A percentile compares a stretch with the other conserved stretches of the same genome.
phyloP scores from a whole-genome alignment of 306 rosid species.

The Coriaria nepalensis region DNA sequence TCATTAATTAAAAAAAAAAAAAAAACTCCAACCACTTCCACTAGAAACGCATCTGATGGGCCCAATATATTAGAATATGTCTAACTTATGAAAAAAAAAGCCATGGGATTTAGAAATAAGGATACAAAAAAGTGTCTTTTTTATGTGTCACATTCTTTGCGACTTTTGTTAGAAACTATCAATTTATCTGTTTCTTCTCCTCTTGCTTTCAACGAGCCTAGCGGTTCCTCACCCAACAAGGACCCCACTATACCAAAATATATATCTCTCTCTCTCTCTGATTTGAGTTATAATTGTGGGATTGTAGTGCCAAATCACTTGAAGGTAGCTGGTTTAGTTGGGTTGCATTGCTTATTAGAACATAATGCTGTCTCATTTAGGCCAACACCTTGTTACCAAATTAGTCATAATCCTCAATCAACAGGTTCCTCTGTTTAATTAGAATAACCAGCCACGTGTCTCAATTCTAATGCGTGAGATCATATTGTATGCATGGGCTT shows the following conservation, averaged over 20 bases:
- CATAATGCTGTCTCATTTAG: conserved; percentile 30
- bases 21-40: background rate
- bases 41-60: background rate
- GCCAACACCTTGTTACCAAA: conserved; percentile 14
- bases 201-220: conserved; percentile 22
- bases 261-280: background rate
- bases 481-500: no score
- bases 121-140: background rate
- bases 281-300: background rate
- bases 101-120: background rate
- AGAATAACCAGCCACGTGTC: no score
- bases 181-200: background rate
- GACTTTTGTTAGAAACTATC: conserved; percentile 13
- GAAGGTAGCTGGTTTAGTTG: conserved; percentile 30
- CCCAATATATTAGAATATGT: background rate
- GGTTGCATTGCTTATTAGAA: conserved; percentile 13
- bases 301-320: conserved; percentile 3
- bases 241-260: conserved; percentile 2
- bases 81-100: background rate
- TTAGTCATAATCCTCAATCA: background rate
- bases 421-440: background rate
- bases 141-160: conserved; percentile 13
- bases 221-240: conserved; percentile 14
- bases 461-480: no score
- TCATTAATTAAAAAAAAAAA: background rate